phyloP scores from a whole-genome alignment of 129 eudicot genomes.

The Daucus carota region DH1_v3.0 NC_030388.2:32380001-32380500 shows the following conservation, averaged over 20 bases:
- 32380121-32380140: neutral
- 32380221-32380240: neutral
- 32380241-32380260: neutral
- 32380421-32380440: constrained; percentile 52
- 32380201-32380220: neutral
- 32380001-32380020: too few relatives aligned
- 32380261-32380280: neutral
- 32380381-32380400: constrained; percentile 18
- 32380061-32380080: too few relatives aligned
- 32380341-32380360: constrained; percentile 20
- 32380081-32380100: too few relatives aligned
- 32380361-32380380: constrained; percentile 16
- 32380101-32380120: neutral
- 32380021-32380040: too few relatives aligned
- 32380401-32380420: constrained; percentile 21
- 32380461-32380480: constrained; percentile 15
- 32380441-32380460: constrained; percentile 55
- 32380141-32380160: neutral
- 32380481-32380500: constrained; percentile 45
- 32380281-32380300: neutral
- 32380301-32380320: constrained; percentile 9
- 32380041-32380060: too few relatives aligned
- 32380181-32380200: neutral
- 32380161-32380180: neutral
- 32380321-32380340: constrained; percentile 15